These are phyloP conservation scores for Cryptococcus sp. DNA, from an alignment of 1,284 basidiomycete species.

Conservation along the genomic window DNA sequence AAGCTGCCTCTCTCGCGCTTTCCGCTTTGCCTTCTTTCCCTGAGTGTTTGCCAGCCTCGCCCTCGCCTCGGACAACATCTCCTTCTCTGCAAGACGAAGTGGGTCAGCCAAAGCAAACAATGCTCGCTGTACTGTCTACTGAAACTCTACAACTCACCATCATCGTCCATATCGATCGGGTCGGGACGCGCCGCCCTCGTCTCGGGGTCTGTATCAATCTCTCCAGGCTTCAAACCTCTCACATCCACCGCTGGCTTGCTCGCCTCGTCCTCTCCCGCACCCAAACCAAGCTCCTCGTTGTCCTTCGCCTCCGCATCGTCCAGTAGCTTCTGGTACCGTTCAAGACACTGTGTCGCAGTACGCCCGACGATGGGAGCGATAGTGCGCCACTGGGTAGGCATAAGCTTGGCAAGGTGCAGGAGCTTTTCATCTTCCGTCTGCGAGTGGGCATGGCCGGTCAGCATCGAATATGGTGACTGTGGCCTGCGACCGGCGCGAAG, in stretches of 20 bases:
- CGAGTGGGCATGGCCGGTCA: background rate
- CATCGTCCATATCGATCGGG: conserved; percentile 99
- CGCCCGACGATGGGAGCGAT: conserved; percentile 98
- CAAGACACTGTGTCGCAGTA: conserved; percentile 97
- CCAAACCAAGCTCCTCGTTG: conserved; percentile 83
- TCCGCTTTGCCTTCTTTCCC: conserved; percentile 91
- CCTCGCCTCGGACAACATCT: conserved; percentile 98
- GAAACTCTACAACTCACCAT: conserved; percentile 66
- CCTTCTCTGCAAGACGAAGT: conserved; percentile 69
- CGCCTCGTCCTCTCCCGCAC: conserved; percentile 71
- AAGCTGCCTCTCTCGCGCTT: conserved; percentile 85
- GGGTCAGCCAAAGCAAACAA: background rate
- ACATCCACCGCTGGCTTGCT: conserved; percentile 88
- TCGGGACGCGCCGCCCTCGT: conserved; percentile 97
- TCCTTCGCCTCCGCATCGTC: conserved; percentile 97
- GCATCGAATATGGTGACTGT: background rate
- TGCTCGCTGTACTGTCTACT: background rate
- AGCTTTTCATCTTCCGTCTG: conserved; percentile 98
- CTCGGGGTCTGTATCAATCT: conserved; percentile 98
- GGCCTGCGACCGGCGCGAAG: background rate
- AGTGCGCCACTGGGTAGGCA: conserved; percentile 99
- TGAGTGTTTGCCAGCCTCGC: conserved; percentile 98
- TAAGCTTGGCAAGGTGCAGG: conserved; percentile 93
- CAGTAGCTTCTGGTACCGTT: conserved; percentile 94
- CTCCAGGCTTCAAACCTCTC: conserved; percentile 82